These are phyloP conservation scores for Arthrobotrys pseudoclavata DNA, from an alignment of 2,329 filamentous ascomycete genomes.

Conservation along the genomic window DNA sequence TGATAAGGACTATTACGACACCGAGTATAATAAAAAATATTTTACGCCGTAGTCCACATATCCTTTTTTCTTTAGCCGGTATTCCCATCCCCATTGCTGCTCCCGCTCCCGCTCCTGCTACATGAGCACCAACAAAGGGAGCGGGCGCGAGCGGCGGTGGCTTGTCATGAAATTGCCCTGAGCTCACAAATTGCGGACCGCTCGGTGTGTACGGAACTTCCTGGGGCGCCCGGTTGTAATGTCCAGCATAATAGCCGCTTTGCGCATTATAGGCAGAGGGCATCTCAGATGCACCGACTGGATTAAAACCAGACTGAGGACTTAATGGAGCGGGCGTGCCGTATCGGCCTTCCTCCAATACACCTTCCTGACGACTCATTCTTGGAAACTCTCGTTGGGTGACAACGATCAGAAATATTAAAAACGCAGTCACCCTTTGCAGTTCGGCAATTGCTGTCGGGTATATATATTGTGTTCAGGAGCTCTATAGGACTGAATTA, in stretches of 20 bases:
- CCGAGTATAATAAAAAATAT: constrained; percentile 39
- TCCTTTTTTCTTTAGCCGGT: constrained; percentile 26
- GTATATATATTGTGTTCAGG: neutral
- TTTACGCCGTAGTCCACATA: constrained; percentile 40
- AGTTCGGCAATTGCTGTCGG: too few species aligned
- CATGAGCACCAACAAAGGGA: neutral
- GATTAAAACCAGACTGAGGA: neutral
- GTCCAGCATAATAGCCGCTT: constrained; percentile 13
- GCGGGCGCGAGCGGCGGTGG: constrained; percentile 13
- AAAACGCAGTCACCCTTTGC: too few species aligned
- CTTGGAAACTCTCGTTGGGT: neutral
- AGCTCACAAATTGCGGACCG: constrained; percentile 4
- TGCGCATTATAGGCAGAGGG: neutral
- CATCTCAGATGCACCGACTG: neutral
- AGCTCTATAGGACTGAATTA: too few species aligned
- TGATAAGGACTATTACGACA: constrained; percentile 15
- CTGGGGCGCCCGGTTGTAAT: neutral
- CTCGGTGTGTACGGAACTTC: constrained; percentile 13
- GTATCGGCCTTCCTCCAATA: neutral
- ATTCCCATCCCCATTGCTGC: constrained; percentile 16
- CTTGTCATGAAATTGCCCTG: constrained; percentile 10
- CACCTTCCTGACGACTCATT: neutral
- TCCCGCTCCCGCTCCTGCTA: neutral
- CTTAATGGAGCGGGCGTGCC: neutral
- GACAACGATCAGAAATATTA: neutral